Base-by-base conservation (phyloP, 441 rosid genomes). In the Populus hybrid region DNA sequence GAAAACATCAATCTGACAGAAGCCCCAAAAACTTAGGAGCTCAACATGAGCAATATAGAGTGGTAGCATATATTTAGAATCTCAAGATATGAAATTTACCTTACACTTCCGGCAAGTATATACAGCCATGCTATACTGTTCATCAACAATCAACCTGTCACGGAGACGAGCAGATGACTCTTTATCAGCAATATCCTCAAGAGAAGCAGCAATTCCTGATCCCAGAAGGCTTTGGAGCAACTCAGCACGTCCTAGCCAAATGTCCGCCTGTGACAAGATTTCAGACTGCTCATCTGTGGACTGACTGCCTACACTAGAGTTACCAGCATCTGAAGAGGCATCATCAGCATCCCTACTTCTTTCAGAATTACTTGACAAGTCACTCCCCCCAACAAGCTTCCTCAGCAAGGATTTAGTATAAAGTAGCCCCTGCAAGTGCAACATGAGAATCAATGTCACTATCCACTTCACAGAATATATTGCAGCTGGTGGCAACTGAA, bases 41-140 rank as follows among this genome's bases (percentile, higher is more conserved):
- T 75, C 69, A 68, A 69, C 35, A 67, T 35, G 30, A 72, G 80
- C 73, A 77, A 65, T 77, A 78, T 8, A 70, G 59, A 77, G 78
- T 28, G 76, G 59, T 71, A 80, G 34, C 40, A 75, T 68, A 11
- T 81, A 71, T 76, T 66, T 71, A 80, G 59, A 77, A 70, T 76
- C 73, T 76, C 77, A 59, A 76, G 72, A 53, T 34, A 81, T 40
- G 67, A 78, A n/a, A 46, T 76, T 85, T 87, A 96, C 99, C 98
- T 96, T 96, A 81, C 99, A 96, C 92, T 96, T 96, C 86, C 73
- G 92, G 96, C 97, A 91, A 77, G 98, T 96, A 85, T 96, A 94
- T 23, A 96, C 98, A 40, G 99, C 99, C 99, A 96, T 94, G 84
- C 99, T 94, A 78, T 96, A 96, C 78, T 90, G 93, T 83, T 96